phyloP scores from a whole-genome alignment of 768 basidiomycete species.

The Suillus paluster region DNA sequence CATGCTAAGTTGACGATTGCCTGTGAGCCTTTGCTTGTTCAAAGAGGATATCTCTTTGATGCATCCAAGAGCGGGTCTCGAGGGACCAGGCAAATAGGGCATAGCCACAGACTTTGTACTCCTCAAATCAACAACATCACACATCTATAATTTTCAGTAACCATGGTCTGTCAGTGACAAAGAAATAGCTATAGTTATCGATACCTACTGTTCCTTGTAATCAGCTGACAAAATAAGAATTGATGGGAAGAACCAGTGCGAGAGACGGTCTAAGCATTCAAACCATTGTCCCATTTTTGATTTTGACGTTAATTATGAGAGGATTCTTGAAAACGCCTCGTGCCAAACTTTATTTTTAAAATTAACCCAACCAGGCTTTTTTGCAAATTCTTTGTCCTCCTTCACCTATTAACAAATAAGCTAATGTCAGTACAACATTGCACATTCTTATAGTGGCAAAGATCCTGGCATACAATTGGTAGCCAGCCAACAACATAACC shows the following conservation, averaged over 20 bases:
- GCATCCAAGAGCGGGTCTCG: background rate
- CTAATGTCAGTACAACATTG: background rate
- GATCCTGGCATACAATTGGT: conserved; percentile 35
- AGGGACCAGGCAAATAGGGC: background rate
- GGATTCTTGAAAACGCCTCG: background rate
- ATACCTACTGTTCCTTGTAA: background rate
- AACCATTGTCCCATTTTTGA: background rate
- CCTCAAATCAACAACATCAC: background rate
- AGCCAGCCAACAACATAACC: conserved; percentile 43
- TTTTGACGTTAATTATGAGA: background rate
- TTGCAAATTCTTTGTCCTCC: background rate
- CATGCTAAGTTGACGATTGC: background rate
- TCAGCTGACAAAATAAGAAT: background rate
- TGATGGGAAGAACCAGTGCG: background rate
- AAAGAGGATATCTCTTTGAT: background rate
- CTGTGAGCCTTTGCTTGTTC: background rate
- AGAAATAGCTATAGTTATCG: background rate
- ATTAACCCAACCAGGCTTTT: background rate
- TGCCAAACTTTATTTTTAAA: background rate
- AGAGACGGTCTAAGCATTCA: background rate
- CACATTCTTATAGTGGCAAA: too few species aligned
- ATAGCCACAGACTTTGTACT: background rate
- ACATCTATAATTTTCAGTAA: background rate
- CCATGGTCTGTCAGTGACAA: background rate
- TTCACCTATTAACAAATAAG: background rate